phyloP scores from a whole-genome alignment of 2,329 filamentous ascomycete genomes.

The Xylariaceae sp. region DNA sequence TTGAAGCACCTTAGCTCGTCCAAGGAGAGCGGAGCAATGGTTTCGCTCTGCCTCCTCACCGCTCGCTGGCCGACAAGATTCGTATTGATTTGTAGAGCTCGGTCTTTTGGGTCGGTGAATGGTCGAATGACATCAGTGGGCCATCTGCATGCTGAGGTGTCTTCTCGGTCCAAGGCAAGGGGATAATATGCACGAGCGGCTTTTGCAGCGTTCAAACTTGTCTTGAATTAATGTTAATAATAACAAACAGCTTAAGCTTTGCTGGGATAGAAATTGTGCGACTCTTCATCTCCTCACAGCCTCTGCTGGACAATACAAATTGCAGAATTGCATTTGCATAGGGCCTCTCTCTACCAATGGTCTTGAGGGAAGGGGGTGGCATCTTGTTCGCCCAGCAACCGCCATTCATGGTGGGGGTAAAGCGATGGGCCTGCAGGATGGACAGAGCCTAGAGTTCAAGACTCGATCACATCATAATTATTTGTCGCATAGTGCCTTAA shows the following conservation, averaged over 20 bases:
- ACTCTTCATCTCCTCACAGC: too few relatives aligned
- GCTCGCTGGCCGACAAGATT: too few relatives aligned
- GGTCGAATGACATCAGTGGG: slow-evolving; percentile 8
- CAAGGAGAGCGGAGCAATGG: background rate
- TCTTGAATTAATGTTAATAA: too few relatives aligned
- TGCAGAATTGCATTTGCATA: slow-evolving; percentile 1
- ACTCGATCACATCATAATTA: too few relatives aligned
- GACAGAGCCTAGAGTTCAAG: background rate
- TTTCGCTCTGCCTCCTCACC: background rate
- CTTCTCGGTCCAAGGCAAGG: background rate
- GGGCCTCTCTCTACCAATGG: too few relatives aligned
- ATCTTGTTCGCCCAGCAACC: slow-evolving; percentile 31
- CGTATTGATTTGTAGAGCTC: too few relatives aligned
- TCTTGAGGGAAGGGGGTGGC: too few relatives aligned
- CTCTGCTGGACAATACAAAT: background rate
- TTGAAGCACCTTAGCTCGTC: too few relatives aligned
- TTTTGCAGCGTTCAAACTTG: too few relatives aligned
- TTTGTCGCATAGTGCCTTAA: background rate
- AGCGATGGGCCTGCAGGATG: too few relatives aligned
- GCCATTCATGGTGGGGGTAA: background rate
- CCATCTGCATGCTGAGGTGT: slow-evolving; percentile 13
- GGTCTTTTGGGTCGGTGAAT: background rate
- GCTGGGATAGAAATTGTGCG: too few relatives aligned
- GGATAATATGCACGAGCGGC: background rate
- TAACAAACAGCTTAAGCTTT: too few relatives aligned